Evolutionary conservation across 192 early-diverging fungal species (phyloP).

Genomic region (Coemansia sp.): DNA sequence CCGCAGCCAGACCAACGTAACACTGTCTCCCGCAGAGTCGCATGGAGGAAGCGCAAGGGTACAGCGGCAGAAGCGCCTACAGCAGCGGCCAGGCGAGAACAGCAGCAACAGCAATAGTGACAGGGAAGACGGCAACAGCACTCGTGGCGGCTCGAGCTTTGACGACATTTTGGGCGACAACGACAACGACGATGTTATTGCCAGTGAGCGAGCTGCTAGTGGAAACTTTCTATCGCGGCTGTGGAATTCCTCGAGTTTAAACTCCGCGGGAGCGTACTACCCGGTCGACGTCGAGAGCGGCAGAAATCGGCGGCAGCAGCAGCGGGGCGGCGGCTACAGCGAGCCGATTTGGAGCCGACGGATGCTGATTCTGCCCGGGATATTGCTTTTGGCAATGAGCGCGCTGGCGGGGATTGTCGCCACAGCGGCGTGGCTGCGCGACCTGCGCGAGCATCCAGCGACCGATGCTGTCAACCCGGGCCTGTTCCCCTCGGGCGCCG

Average conservation of each 20-base stretch:
- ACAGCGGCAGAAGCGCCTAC: not conserved
- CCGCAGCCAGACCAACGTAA: slow-evolving; percentile 1
- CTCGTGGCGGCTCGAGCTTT: slow-evolving; percentile 12
- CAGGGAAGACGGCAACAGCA: not conserved
- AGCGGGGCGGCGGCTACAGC: not conserved
- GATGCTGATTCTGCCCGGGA: slow-evolving; percentile 33
- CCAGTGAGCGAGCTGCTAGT: slow-evolving; percentile 4
- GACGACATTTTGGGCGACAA: slow-evolving; percentile 17
- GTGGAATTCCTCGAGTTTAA: not conserved
- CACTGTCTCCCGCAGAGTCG: not conserved
- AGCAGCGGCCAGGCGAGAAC: not conserved
- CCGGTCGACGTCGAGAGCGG: slow-evolving; percentile 2
- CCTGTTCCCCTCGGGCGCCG: slow-evolving; percentile 27
- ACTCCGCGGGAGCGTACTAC: not conserved
- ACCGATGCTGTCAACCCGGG: slow-evolving; percentile 5
- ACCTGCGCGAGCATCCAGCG: slow-evolving; percentile 12
- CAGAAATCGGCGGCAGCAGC: not conserved
- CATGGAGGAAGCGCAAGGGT: not conserved
- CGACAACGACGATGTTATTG: slow-evolving; percentile 4
- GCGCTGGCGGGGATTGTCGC: slow-evolving; percentile 16
- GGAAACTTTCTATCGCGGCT: not conserved
- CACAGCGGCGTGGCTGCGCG: slow-evolving; percentile 23
- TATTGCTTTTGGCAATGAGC: slow-evolving; percentile 30
- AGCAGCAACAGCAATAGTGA: not conserved
- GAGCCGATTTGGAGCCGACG: slow-evolving; percentile 44